Conservation (phyloP, 345 rosid species). For the Salix dunnii region DNA sequence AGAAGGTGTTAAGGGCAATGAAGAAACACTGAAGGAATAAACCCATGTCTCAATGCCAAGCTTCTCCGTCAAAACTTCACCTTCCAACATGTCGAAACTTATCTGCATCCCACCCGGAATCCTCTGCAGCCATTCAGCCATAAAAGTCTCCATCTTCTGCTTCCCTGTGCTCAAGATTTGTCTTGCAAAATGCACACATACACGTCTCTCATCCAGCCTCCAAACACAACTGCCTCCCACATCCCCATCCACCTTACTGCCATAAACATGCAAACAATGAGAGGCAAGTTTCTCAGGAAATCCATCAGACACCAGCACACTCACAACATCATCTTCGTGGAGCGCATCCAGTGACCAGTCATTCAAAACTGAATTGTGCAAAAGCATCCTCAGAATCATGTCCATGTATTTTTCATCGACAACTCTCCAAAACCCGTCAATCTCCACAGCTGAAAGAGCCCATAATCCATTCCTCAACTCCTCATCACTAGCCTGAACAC, state of each 20-base stretch:
- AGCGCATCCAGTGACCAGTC: conserved; percentile 67
- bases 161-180: conserved; percentile 56
- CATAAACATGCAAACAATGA: conserved; percentile 64
- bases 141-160: conserved; percentile 57
- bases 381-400: conserved; percentile 55
- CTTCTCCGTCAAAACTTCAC: conserved; percentile 84
- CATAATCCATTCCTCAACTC: conserved; percentile 54
- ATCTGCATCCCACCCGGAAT: conserved; percentile 67
- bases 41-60: conserved; percentile 74
- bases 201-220: conserved; percentile 64
- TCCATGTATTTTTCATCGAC: conserved; percentile 68
- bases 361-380: conserved; percentile 61
- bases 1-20: conserved; percentile 68
- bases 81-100: conserved; percentile 73
- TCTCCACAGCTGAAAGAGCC: conserved; percentile 73
- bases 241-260: conserved; percentile 39
- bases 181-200: conserved; percentile 75
- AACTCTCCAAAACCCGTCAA: conserved; percentile 81
- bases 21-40: conserved; percentile 56
- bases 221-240: conserved; percentile 33
- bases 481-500: conserved; percentile 79
- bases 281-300: conserved; percentile 46
- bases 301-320: conserved; percentile 59
- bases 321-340: conserved; percentile 55
- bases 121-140: conserved; percentile 62